Base-by-base conservation (phyloP, 192 early-diverging fungal species). In the Cetraspora pellucida region DNA sequence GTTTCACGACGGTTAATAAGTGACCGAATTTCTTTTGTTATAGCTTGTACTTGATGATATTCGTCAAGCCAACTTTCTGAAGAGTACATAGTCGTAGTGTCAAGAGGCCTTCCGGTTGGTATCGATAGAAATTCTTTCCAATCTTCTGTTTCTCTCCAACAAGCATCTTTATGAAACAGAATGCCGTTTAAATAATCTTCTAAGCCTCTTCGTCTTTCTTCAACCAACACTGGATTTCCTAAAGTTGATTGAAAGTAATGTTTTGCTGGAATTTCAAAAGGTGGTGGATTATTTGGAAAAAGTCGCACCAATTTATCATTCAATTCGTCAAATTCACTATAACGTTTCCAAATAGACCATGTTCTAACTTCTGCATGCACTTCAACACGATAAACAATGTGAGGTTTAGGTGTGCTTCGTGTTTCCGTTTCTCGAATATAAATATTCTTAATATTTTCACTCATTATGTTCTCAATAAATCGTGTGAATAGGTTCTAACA, bases 321-420 rank as follows among this genome's bases (percentile, higher is more conserved):
- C 0, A 97, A 90, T 31, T 86, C 79, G 49, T 90, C 87, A 81
- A 97, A 97, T 74, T 95, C 95, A 57, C 87, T 90, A 80, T 93
- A 93, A 10, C 91, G 90, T 75, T 92, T 94, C 91, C 91, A 94
- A n/a, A 96, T 89, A 0, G 85, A 88, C 95, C 95, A 97, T 13
- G 92, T 89, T 14, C 92, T 87, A 28, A 94, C 91, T 0, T 93
- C 89, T 0, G 91, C 93, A 68, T 90, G 88, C 14, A 97, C 85
- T 49, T 90, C 83, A 45, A 97, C 79, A 46, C 88, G 87, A 77
- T 93, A 97, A 19, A 86, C 90, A 11, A 88, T 89, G 81, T 93
- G 93, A 4, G 88, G 87, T 74, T 90, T 88, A 30, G 89, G 87
- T 50, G 80, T 71, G 19, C 78, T 52, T 46, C 91, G 81, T 10